Base-by-base conservation (phyloP, 192 early-diverging fungal genomes). In the Backusella luteola region DNA sequence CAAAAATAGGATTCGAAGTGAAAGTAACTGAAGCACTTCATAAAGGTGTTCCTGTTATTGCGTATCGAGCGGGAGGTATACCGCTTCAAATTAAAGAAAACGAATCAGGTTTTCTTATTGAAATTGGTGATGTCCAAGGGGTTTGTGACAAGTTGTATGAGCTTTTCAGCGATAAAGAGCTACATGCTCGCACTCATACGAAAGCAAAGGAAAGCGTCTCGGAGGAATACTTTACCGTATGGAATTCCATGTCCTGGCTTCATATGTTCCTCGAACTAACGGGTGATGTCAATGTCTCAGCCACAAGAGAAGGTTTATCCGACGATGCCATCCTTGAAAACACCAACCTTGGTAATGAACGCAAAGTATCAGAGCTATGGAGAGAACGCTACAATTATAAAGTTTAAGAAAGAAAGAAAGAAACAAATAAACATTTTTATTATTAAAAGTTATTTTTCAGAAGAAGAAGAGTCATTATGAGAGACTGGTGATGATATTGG, bases 1-100 rank as follows among this genome's bases (percentile, higher is more conserved):
- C 35, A 2, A 8, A 36, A 36, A 4, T 38, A 38, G 38, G 93
- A 39, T 95, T 95, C 70, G 93, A 95, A 82, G 89, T 95, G 86
- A 96, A 93, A 81, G 91, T 94, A 42, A 95, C 92, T 15, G 94
- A 95, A 76, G 85, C 91, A 14, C 79, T 92, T 66, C 79, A 83
- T 21, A 94, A 94, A 80, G 89, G 85, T 29, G 79, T 90, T 14
- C 89, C 88, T 36, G 80, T 84, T 15, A 39, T 87, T 34, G 83
- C 83, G 3, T 84, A 85, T 35, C 34, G 87, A 86, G 87, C 91
- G 78, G 80, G 94, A 91, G 94, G 94, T 69, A 96, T 96, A 69
- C 94, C 94, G 21, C 89, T 92, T 73, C 94, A 96, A 80, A 92
- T 96, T 66, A 81, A 85, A 67, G 77, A 93, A 68, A 88, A 87